Percentiles rank a stretch among this genome's conserved stretches.
Evolutionary conservation across 257 asterid genomes (phyloP).

Genomic region (Solanum pinnatisectum): DNA sequence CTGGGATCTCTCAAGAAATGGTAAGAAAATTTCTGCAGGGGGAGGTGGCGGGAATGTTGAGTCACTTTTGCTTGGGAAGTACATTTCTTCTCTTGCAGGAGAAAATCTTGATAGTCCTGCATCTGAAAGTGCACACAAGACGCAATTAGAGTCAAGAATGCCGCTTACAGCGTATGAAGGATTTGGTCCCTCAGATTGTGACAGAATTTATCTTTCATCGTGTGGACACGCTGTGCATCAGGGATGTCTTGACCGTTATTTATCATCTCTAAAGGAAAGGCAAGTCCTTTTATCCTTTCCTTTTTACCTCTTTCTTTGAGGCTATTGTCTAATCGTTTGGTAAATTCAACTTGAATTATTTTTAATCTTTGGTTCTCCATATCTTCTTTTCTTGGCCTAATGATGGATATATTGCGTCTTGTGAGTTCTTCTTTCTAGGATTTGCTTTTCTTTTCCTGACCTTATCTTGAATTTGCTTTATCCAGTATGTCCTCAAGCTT

Average conservation of each 20-base stretch:
- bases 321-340: not conserved
- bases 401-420: not conserved
- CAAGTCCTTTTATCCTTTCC: conserved; percentile 7
- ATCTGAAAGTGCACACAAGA: conserved; percentile 29
- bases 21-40: conserved; percentile 20
- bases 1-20: conserved; percentile 11
- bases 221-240: conserved; percentile 99
- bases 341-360: not conserved
- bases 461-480: not conserved
- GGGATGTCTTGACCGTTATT: conserved; percentile 88
- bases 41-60: conserved; percentile 24
- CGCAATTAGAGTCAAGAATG: conserved; percentile 24
- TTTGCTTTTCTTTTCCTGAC: not conserved
- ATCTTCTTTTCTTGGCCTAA: not conserved
- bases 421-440: not conserved
- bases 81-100: conserved; percentile 61
- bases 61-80: conserved; percentile 69
- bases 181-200: conserved; percentile 59
- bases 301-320: not conserved
- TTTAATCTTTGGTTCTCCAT: not conserved
- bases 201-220: conserved; percentile 80
- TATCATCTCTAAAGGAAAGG: conserved; percentile 91
- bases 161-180: conserved; percentile 36
- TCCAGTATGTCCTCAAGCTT: not conserved
- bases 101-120: conserved; percentile 47